Conservation (phyloP, 1,139 yeast genomes). For the Nakaseomyces nivariensis region DNA sequence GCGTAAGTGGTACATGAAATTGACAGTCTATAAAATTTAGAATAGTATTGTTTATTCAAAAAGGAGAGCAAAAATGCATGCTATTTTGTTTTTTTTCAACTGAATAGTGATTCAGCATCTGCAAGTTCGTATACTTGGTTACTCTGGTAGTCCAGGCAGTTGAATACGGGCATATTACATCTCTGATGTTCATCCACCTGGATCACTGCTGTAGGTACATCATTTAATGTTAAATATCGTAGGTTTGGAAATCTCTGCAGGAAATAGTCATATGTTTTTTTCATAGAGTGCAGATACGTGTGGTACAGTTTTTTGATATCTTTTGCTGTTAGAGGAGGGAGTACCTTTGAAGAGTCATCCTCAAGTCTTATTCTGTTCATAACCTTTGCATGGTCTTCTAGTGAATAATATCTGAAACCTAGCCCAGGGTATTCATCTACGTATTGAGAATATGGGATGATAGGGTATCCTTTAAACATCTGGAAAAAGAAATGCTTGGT, state of each 20-base stretch:
- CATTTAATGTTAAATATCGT: conserved; percentile 21
- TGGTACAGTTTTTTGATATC: conserved; percentile 22
- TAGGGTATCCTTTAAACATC: conserved; percentile 21
- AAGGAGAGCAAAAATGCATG: no score
- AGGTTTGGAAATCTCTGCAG: conserved; percentile 17
- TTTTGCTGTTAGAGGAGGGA: conserved; percentile 8
- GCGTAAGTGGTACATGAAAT: no score
- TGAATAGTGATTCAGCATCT: conserved; percentile 23
- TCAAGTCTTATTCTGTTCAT: conserved; percentile 9
- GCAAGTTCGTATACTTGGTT: conserved; percentile 25
- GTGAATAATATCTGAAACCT: conserved; percentile 18
- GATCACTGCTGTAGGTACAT: conserved; percentile 22
- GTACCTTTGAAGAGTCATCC: conserved; percentile 6
- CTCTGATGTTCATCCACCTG: conserved; percentile 22
- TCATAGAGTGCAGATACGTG: conserved; percentile 23
- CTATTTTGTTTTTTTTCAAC: conserved; percentile 6
- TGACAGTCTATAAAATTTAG: no score
- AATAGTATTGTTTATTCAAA: no score
- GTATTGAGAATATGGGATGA: conserved; percentile 23
- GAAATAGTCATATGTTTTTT: conserved; percentile 21
- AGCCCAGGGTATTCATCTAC: conserved; percentile 21
- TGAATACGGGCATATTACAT: conserved; percentile 23
- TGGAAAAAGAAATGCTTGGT: conserved; percentile 19
- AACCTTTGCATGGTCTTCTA: conserved; percentile 15
- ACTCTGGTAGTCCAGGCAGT: conserved; percentile 15